Evolutionary conservation across 352 stramenopile species (phyloP), one percentile per base, ranked within the genome.

Genomic region (Globisporangium splendens): DNA sequence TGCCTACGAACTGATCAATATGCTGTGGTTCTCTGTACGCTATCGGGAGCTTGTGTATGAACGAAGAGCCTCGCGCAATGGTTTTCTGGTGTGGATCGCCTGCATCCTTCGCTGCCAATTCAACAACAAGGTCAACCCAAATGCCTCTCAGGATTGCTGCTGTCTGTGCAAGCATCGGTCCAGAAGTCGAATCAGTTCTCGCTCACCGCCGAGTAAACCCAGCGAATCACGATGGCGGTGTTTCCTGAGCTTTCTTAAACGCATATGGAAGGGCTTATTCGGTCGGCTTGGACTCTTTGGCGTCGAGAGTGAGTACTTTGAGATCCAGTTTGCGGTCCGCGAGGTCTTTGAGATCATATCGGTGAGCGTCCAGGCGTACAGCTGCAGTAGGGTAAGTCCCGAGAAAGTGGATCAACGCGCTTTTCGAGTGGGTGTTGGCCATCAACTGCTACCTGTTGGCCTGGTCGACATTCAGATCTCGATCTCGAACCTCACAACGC

Each of bases 381-480:
- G 50, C n/a, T 56, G 31, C 11, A 56, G 50, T 18, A 56, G 43
- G 21, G 14, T 56, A 10, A n/a, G 39, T 56, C 33, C 31, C 20
- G 39, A 56, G 21, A 15, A 28, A 28, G 2, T 46, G 33, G n/a
- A 56, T 56, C 50, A 56, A 56, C 22, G 18, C 11, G 11, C 18
- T 47, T n/a, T 56, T 46, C 39, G 21, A 47, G n/a, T 14, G n/a
- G 17, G 31, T 56, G 10, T 7, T 56, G 18, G 18, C 28, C 6
- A 13, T 56, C 33, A 56, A 56, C 33, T 47, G 33, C 33, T 56
- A 65, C 57, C 57, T 12, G 28, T 31, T 4, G 49, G n/a, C 8
- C 8, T 54, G 3, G 8, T 54, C 17, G 49, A 33, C 31, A 31
- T 54, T 31, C 13, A 54, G 20, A 18, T 55, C 28, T 33, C 12